Evolutionary conservation across 2,329 filamentous ascomycete genomes (phyloP).

Genomic region (Cytospora paraplurivora): DNA sequence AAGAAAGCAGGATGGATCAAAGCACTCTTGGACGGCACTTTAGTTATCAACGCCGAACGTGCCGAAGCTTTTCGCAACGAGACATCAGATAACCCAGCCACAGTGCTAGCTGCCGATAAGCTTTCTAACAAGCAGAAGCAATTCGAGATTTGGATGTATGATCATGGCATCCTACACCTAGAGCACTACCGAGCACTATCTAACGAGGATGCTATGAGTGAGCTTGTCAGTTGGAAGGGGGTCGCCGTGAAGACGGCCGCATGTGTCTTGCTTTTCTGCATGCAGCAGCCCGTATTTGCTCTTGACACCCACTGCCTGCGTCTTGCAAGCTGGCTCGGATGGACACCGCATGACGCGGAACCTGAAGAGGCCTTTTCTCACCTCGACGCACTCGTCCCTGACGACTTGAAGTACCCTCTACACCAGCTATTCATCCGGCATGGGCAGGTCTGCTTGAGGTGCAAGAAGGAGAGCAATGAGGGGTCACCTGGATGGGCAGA

Average conservation of each 20-base stretch:
- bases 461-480: conserved; percentile 54
- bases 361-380: conserved; percentile 55
- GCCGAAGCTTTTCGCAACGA: conserved; percentile 48
- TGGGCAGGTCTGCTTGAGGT: conserved; percentile 52
- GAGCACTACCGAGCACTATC: conserved; percentile 52
- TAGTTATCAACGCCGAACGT: conserved; percentile 61
- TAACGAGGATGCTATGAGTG: conserved; percentile 51
- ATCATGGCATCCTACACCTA: conserved; percentile 60
- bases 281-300: conserved; percentile 56
- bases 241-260: conserved; percentile 61
- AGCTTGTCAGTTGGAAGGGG: conserved; percentile 53
- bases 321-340: conserved; percentile 54
- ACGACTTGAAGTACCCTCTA: conserved; percentile 56
- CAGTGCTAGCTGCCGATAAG: conserved; percentile 45
- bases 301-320: conserved; percentile 61
- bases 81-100: conserved; percentile 43
- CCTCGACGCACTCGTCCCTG: conserved; percentile 53
- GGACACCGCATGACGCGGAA: conserved; percentile 50
- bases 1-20: conserved; percentile 75
- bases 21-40: conserved; percentile 70
- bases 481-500: conserved; percentile 64
- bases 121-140: conserved; percentile 53
- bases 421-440: conserved; percentile 59
- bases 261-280: conserved; percentile 59
- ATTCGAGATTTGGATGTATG: conserved; percentile 57